Conservation (phyloP, 768 basidiomycete genomes). For the Suillus plorans region DNA sequence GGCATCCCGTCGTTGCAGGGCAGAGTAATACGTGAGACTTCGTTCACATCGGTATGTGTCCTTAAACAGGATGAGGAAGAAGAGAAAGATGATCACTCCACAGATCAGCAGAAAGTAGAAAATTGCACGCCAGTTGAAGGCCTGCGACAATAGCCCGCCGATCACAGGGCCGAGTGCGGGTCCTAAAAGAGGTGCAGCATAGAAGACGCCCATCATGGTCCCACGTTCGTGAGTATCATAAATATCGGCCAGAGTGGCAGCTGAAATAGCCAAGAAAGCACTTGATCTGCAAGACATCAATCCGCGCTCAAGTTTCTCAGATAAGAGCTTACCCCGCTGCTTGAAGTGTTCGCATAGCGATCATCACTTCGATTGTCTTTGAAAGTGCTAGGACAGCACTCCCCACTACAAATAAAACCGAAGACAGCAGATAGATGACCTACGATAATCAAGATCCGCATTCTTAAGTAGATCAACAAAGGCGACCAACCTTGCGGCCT, state of each 20-base stretch:
- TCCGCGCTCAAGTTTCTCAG: background rate
- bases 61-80: conserved; percentile 67
- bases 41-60: conserved; percentile 86
- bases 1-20: conserved; percentile 46
- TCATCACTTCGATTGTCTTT: conserved; percentile 51
- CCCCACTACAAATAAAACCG: conserved; percentile 52
- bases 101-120: conserved; percentile 82
- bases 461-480: background rate
- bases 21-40: conserved; percentile 75
- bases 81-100: conserved; percentile 49
- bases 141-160: conserved; percentile 66
- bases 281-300: conserved; percentile 46
- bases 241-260: conserved; percentile 77
- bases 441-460: conserved; percentile 19
- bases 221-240: conserved; percentile 76
- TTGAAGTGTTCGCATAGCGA: conserved; percentile 70
- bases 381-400: conserved; percentile 58
- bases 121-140: conserved; percentile 73
- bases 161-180: conserved; percentile 70
- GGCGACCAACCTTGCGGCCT: conserved; percentile 59
- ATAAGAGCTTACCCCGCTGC: conserved; percentile 53
- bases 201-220: conserved; percentile 79
- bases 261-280: conserved; percentile 70
- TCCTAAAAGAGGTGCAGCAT: conserved; percentile 76
- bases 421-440: conserved; percentile 55